Base-by-base conservation (phyloP, 805 yeast species). In the Ascoidea rubescens region DNA sequence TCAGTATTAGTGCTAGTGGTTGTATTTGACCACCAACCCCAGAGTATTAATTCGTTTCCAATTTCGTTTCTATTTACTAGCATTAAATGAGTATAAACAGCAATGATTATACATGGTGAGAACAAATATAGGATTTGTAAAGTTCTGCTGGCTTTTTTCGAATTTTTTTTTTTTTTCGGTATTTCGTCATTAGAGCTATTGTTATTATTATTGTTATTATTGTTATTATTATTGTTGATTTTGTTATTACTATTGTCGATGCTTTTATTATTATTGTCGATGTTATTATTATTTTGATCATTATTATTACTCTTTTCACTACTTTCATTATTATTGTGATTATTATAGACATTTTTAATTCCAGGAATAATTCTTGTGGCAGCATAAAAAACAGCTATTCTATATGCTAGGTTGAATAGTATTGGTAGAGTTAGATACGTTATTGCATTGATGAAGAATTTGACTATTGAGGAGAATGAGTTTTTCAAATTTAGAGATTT, bases 321-420 rank as follows among this genome's bases (percentile, higher is more conserved):
- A 48, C 51, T 49, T 31, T 48, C 48, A 31, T 47, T 32, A 17
- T 32, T 32, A 14, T 47, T 47, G 55, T 17, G 67, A 45, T 62
- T 63, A 57, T 75, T 44, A n/a, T 37, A 37, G 43, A 14, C 43
- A 42, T 43, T 42, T 21, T 55, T 51, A 30, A 86, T 67, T 8
- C 83, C 80, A 1, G 99, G 99, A 21, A 93, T 87, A 55, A 93
- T 89, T 62, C 95, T 84, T 14, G 97, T 87, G 2, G 98, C 96
- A 1, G 96, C 88, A 63, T 81, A 82, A 60, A 91, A 88, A 8
- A 90, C 96, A 4, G 86, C 75, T 21, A 91, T 80, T 59, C 99
- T 76, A 62, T 87, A 91, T 1, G 89, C 87, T 60, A 93, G 70
- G 58, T 89, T 89, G 31, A 89, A 73, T 31, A 87, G 69, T 30